Evolutionary conservation across 2,329 filamentous ascomycete species (phyloP), one percentile per base, ranked within the genome.

Genomic region (Ceratocystis variospora): DNA sequence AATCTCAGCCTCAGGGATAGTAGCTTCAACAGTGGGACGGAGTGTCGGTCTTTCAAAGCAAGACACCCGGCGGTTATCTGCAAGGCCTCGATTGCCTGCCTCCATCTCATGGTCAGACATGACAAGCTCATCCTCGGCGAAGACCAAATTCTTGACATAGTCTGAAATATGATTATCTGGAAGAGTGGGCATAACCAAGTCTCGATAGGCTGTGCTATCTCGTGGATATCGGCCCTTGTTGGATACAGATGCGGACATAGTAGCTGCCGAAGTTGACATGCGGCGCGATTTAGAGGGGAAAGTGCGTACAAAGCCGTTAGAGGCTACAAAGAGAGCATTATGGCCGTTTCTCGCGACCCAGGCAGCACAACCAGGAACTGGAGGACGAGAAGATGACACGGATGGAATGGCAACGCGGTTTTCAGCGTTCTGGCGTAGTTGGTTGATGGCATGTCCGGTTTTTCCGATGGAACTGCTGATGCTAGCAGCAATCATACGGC

Each of bases 1-100:
- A 70, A 96, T 95, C 77, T 96, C 92, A 5, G 90, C 90, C 70
- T 87, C 83, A 0, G 85, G 84, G 66, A 83, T 92, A 73, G 77
- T 88, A 73, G 77, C 89, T 75, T 79, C 87, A 73, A 78, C 81
- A 66, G 75, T 77, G 53, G 75, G 71, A 70, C 75, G 75, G 65
- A 74, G 74, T 71, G 44, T 50, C 15, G 22, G n/a, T 3, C 55
- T 59, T 31, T 59, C 55, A 37, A 19, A 28, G 19, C 28, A n/a
- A 33, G 55, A 59, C 15, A 15, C 55, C 8, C 31, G 55, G 15
- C 74, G 77, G 71, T 69, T 76, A 68, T 77, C 79, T 69, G 79
- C 78, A 66, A 83, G 79, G 72, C 83, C 72, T 0, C 80, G 82
- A 69, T 82, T 81, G 17, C 79, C 81, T 1, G 77, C 77, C 15